Base-by-base conservation (phyloP, 2,329 filamentous ascomycete species). In the Xylariaceae sp. region DNA sequence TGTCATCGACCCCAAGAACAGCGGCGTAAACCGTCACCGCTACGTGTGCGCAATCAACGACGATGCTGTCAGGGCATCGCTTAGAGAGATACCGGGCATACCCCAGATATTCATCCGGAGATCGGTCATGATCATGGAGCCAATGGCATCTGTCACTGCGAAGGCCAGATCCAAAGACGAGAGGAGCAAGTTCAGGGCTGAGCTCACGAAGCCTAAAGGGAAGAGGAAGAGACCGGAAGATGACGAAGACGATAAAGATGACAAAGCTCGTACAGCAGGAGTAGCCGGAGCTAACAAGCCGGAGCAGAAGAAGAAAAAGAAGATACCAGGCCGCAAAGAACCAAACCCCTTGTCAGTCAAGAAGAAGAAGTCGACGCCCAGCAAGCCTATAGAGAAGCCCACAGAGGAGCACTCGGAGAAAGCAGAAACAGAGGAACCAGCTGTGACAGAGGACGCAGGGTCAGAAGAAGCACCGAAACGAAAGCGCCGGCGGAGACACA, bases 1-100 rank as follows among this genome's bases (percentile, higher is more conserved):
- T 49, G 89, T 96, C 7, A 86, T 98, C 51, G 93, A 93, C 67
- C 85, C 90, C 12, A 95, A 95, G 71, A 79, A 76, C 48, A 85
- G 78, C 58, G 81, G 83, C 40, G 82, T 82, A 55, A 95, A 95
- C 72, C 91, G 91, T 75, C 85, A 92, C 69, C 82, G 88, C 56
- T 93, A 93, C 69, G 84, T 91, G 12, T 87, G 93, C 19, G 90
- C 90, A 7, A 88, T 84, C 59, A 90, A 93, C 72, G 87, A 89
- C 61, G 73, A 79, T 20, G 82, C 85, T 42, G 80, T 90, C 44
- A 77, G 90, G 62, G 79, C 81, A 45, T 76, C 78, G 62, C 80
- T 93, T 76, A 81, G 89, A 48, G 75, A 74, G n/a, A 80, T 93
- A 19, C 81, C 84, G 20, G 90, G 89, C 19, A 88, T 91, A 47